These are phyloP conservation scores for Paramyrothecium sp. DNA, from an alignment of 2,329 filamentous ascomycete genomes.

Conservation along the genomic window DNA sequence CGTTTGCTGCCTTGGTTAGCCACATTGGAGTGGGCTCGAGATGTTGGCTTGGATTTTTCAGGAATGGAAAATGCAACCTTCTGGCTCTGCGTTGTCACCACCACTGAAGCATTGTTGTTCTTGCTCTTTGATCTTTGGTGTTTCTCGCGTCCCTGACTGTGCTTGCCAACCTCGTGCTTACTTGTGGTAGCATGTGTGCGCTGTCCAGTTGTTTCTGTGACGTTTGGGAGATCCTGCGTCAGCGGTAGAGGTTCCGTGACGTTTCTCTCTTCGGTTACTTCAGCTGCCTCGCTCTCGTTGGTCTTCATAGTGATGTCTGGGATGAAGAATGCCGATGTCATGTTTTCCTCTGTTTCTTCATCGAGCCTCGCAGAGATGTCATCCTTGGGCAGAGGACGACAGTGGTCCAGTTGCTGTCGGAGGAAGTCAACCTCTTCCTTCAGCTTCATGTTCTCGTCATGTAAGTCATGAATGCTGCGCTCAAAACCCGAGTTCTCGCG, in stretches of 20 bases:
- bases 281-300: slow-evolving; percentile 27
- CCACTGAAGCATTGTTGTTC: slow-evolving; percentile 19
- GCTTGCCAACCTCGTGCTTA: slow-evolving; percentile 24
- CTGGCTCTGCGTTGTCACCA: slow-evolving; percentile 22
- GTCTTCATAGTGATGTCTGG: slow-evolving; percentile 56
- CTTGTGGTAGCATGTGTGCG: slow-evolving; percentile 15
- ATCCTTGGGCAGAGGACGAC: slow-evolving; percentile 34
- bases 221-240: slow-evolving; percentile 25
- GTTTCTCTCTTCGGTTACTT: slow-evolving; percentile 30
- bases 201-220: slow-evolving; percentile 23
- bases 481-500: slow-evolving; percentile 48
- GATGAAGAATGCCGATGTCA: slow-evolving; percentile 59
- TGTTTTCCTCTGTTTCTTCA: slow-evolving; percentile 46
- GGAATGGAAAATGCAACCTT: slow-evolving; percentile 43
- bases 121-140: slow-evolving; percentile 25
- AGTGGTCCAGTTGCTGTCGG: slow-evolving; percentile 43
- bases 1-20: slow-evolving; percentile 44
- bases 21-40: slow-evolving; percentile 25
- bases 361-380: slow-evolving; percentile 32
- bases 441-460: slow-evolving; percentile 45
- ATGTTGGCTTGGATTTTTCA: slow-evolving; percentile 26
- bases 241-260: slow-evolving; percentile 22
- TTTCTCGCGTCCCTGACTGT: slow-evolving; percentile 21
- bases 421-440: slow-evolving; percentile 46
- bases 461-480: slow-evolving; percentile 42